Base-by-base conservation (phyloP, 2,329 filamentous ascomycete species). In the Verticillium tricorpus region DNA sequence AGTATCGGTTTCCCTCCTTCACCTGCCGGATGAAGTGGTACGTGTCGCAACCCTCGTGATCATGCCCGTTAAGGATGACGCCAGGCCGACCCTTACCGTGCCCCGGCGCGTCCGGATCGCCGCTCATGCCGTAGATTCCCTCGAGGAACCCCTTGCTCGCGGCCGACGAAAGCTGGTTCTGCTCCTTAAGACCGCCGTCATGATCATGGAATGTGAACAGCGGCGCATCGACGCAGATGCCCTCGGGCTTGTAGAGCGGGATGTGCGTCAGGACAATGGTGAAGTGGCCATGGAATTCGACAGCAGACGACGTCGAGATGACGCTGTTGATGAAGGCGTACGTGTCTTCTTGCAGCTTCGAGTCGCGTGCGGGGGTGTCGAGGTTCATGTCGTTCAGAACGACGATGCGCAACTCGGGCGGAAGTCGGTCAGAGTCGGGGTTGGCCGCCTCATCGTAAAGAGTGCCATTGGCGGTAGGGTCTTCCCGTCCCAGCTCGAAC, bases 311-410 rank as follows among this genome's bases (percentile, higher is more conserved):
- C 3, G 84, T 82, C 60, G 80, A 79, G 67, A 92, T 92, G 59
- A 90, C 77, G 39, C 82, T 76, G 74, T 92, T 90, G 71, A 93
- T 80, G 70, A 96, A 97, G 32, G 79, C 71, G 74, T 96, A 96
- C 0, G 91, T 95, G 58, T 88, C 80, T 63, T 88, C 82, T 72
- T 96, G 92, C 3, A 97, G 81, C 2, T 84, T 79, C 3, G 78
- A 69, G 19, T 86, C 84, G 45, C 85, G 80, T 5, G 90, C 92
- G 0, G 95, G 95, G 0, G 88, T 90, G 74, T 99, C 95, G 40
- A 99, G 85, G 69, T 96, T 96, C 85, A 99, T 92, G 61, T 92
- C 89, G 76, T 99, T 99, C 66, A 99, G 82, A 39, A 96, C 85
- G 34, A 98, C 80, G 61, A 99, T 81, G 67, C 94, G 89, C 56